phyloP scores from a whole-genome alignment of 2,329 filamentous ascomycete species.

The Fusarium sp. region DNA sequence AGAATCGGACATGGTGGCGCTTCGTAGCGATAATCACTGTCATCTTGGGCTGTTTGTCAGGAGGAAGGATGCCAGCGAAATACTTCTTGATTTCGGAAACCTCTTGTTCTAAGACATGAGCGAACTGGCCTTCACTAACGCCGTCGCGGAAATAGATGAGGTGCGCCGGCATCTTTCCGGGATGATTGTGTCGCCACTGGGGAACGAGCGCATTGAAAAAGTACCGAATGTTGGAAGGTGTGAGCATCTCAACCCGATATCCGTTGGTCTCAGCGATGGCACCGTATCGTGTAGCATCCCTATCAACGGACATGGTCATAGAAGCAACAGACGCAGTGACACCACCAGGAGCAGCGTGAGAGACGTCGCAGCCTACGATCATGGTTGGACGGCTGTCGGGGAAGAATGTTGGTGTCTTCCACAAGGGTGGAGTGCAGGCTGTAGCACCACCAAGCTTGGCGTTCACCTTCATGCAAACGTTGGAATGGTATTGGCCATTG shows the following conservation, averaged over 20 bases:
- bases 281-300: constrained; percentile 77
- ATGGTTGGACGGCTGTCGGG: constrained; percentile 70
- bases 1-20: constrained; percentile 93
- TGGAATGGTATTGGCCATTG: constrained; percentile 87
- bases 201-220: constrained; percentile 74
- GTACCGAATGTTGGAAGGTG: constrained; percentile 70
- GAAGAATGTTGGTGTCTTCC: constrained; percentile 53
- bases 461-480: constrained; percentile 97
- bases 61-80: constrained; percentile 58
- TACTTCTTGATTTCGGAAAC: constrained; percentile 75
- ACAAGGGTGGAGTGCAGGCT: constrained; percentile 57
- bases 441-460: constrained; percentile 92
- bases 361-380: constrained; percentile 92
- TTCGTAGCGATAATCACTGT: constrained; percentile 92
- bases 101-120: constrained; percentile 83
- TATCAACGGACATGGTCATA: constrained; percentile 84
- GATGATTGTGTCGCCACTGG: constrained; percentile 72
- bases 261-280: constrained; percentile 88
- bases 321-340: constrained; percentile 82
- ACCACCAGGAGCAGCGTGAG: constrained; percentile 80
- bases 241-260: constrained; percentile 82
- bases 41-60: constrained; percentile 69
- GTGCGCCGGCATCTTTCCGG: constrained; percentile 66
- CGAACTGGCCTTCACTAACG: constrained; percentile 87
- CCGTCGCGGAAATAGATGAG: constrained; percentile 95